A percentile compares a stretch with the other conserved stretches of the same genome.
These are phyloP conservation scores for Coemansia sp. DNA, from an alignment of 192 early-diverging fungal species.

Conservation along the genomic window DNA sequence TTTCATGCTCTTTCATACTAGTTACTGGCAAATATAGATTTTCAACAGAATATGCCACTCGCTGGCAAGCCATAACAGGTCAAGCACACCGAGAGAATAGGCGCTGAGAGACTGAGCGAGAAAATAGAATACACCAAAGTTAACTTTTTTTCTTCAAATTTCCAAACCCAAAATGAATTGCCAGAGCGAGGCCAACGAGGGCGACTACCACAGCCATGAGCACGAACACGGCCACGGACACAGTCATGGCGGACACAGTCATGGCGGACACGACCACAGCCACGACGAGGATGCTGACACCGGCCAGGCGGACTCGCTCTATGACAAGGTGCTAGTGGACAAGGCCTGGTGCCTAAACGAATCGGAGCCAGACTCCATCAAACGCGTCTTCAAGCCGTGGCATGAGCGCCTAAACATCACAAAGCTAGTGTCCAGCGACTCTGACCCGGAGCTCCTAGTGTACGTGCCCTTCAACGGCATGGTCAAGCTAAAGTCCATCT, in stretches of 20 bases:
- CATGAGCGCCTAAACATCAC: constrained; percentile 70
- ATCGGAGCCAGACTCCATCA: constrained; percentile 58
- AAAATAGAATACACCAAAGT: background rate
- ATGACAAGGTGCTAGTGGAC: constrained; percentile 75
- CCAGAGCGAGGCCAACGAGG: constrained; percentile 37
- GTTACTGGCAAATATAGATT: too few species aligned
- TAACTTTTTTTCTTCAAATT: background rate
- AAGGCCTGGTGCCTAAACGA: constrained; percentile 83
- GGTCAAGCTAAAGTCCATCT: constrained; percentile 89
- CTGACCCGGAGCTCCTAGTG: constrained; percentile 89
- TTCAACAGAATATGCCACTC: too few species aligned
- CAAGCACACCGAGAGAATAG: background rate
- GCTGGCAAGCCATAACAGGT: background rate
- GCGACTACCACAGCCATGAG: constrained; percentile 52
- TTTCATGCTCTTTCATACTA: too few species aligned
- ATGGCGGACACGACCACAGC: constrained; percentile 60
- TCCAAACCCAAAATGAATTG: constrained; percentile 24
- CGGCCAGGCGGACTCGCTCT: constrained; percentile 67
- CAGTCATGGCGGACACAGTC: constrained; percentile 42
- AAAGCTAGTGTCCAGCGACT: constrained; percentile 73
- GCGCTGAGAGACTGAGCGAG: background rate
- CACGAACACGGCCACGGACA: constrained; percentile 53
- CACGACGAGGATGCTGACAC: constrained; percentile 74
- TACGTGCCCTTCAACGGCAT: constrained; percentile 88
- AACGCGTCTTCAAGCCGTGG: constrained; percentile 84